Evolutionary conservation across 1,139 yeast genomes (phyloP).

Genomic region (Entelexis paramagnoliae): DNA sequence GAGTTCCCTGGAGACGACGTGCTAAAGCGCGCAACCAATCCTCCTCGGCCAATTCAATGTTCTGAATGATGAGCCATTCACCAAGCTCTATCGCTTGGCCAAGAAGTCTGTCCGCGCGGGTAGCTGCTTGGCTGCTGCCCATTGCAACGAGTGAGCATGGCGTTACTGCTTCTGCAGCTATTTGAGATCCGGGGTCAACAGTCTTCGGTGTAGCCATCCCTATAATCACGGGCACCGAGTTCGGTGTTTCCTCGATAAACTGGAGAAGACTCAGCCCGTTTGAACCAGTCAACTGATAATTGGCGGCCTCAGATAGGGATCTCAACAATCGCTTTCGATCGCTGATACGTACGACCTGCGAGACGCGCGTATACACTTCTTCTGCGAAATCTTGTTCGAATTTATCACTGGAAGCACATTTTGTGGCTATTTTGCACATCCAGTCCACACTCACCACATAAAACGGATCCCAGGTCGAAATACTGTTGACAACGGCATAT

Average conservation of each 20-base stretch:
- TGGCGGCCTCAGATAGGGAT: not conserved
- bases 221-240: conserved; percentile 7
- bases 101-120: conserved; percentile 6
- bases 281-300: too few species aligned
- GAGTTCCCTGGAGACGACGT: conserved; percentile 7
- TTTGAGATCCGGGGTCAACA: conserved; percentile 12
- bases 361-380: conserved; percentile 3
- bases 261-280: not conserved
- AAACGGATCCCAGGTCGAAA: conserved; percentile 9
- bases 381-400: not conserved
- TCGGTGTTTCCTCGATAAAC: conserved; percentile 6
- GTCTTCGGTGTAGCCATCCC: conserved; percentile 17
- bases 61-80: conserved; percentile 19
- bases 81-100: conserved; percentile 17
- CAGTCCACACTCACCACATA: conserved; percentile 17
- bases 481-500: not conserved
- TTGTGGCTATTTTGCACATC: conserved; percentile 13
- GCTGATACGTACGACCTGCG: not conserved
- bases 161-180: not conserved
- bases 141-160: conserved; percentile 12
- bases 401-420: not conserved
- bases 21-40: conserved; percentile 16
- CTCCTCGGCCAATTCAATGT: conserved; percentile 19
- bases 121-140: conserved; percentile 12
- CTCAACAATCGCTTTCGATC: not conserved